phyloP scores from a whole-genome alignment of 2,329 filamentous ascomycete genomes.

The Aureobasidium sp. region DNA sequence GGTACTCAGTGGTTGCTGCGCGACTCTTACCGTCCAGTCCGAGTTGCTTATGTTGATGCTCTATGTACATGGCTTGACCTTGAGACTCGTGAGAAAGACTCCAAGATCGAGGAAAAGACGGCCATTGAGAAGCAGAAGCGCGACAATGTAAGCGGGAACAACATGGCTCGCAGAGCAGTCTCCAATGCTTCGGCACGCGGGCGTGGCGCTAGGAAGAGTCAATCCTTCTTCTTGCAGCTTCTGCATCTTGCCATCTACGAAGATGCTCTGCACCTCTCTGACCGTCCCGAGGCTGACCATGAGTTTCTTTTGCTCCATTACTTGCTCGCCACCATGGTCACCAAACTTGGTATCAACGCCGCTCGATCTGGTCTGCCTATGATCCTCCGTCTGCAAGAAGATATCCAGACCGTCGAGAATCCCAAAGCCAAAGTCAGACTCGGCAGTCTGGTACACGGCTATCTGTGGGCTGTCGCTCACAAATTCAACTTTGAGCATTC shows the following conservation, averaged over 20 bases:
- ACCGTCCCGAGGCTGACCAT: conserved; percentile 52
- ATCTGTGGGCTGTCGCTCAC: conserved; percentile 73
- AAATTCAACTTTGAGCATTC: conserved; percentile 70
- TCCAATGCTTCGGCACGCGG: conserved; percentile 61
- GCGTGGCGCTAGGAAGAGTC: conserved; percentile 45
- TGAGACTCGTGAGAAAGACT: conserved; percentile 27
- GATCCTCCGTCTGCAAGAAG: conserved; percentile 81
- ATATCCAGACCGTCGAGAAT: conserved; percentile 60
- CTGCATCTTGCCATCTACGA: conserved; percentile 88
- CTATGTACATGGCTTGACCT: conserved; percentile 67
- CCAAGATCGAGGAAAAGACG: conserved; percentile 16
- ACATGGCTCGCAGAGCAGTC: conserved; percentile 54
- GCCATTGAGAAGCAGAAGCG: conserved; percentile 35
- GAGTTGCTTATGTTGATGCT: conserved; percentile 78
- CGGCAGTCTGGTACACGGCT: conserved; percentile 80
- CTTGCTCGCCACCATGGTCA: conserved; percentile 65
- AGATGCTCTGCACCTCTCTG: conserved; percentile 66
- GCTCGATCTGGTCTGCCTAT: conserved; percentile 74
- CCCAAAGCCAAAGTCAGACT: conserved; percentile 69
- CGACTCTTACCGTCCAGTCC: conserved; percentile 69
- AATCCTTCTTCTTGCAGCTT: conserved; percentile 70
- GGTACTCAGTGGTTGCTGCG: conserved; percentile 90
- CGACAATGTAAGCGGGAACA: conserved; percentile 26
- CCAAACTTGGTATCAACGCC: conserved; percentile 75
- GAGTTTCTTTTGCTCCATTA: conserved; percentile 73